Conservation (phyloP, 2,329 filamentous ascomycete species). For the Botrytis byssoidea region DNA sequence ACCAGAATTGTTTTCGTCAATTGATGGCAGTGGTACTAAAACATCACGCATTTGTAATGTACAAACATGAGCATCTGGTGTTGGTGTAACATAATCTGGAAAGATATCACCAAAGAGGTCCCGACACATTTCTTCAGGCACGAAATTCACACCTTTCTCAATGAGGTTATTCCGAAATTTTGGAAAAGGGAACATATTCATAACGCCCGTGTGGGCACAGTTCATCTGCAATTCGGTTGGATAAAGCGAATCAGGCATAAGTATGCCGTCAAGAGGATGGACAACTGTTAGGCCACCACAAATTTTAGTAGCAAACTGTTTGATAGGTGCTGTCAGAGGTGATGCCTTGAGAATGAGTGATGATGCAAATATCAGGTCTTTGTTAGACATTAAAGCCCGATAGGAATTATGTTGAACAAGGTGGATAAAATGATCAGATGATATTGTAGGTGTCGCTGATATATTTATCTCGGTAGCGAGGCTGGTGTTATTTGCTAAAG, state of each 20-base stretch:
- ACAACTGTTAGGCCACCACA: conserved; percentile 22
- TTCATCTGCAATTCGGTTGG: neutral
- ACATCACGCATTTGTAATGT: conserved; percentile 4
- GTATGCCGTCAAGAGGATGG: conserved; percentile 13
- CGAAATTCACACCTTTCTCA: conserved; percentile 22
- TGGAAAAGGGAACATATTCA: conserved; percentile 29
- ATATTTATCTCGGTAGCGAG: neutral
- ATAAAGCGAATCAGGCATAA: neutral
- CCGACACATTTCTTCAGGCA: conserved; percentile 20
- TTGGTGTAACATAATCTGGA: conserved; percentile 20
- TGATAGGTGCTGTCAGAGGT: conserved; percentile 16
- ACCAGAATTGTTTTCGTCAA: neutral
- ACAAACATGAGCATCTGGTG: neutral
- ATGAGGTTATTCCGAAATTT: conserved; percentile 31
- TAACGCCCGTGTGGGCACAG: conserved; percentile 20
- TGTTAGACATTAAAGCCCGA: conserved; percentile 26
- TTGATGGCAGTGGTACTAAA: conserved; percentile 13
- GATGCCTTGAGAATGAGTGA: conserved; percentile 16
- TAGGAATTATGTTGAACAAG: conserved; percentile 29
- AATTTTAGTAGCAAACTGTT: conserved; percentile 18
- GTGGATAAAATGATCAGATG: conserved; percentile 28
- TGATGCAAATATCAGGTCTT: conserved; percentile 21
- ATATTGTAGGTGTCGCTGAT: conserved; percentile 17
- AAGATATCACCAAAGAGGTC: conserved; percentile 28
- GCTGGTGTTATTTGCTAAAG: neutral